Conservation (phyloP, 176 grass and related monocot genomes). For the Typha latifolia region DNA sequence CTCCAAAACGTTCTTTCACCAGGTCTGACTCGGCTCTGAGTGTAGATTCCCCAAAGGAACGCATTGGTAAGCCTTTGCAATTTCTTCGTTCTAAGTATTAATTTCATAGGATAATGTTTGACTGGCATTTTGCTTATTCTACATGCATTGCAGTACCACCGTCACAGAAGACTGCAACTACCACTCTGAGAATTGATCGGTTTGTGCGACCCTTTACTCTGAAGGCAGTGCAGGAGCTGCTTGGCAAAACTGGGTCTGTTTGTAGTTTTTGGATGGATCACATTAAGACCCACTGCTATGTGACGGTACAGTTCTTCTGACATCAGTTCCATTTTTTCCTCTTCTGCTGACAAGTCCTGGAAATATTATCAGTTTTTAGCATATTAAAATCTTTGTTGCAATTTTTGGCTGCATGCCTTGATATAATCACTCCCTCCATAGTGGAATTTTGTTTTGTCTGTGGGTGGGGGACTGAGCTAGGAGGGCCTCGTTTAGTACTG, state of each 20-base stretch:
- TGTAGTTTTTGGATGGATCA: slow-evolving; percentile 97
- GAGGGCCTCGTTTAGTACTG: not conserved
- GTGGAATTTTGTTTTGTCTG: not conserved
- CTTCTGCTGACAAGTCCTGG: not conserved
- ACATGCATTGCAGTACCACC: slow-evolving; percentile 56
- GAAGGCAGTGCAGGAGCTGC: slow-evolving; percentile 93
- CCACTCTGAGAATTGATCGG: slow-evolving; percentile 81
- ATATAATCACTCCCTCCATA: not conserved
- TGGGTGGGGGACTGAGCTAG: not conserved
- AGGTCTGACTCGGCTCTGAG: slow-evolving; percentile 67
- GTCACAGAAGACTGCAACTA: slow-evolving; percentile 57
- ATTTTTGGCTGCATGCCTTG: not conserved
- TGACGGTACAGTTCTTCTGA: slow-evolving; percentile 56
- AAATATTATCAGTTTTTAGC: not conserved
- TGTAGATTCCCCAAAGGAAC: slow-evolving; percentile 61
- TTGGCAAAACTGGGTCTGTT: slow-evolving; percentile 87
- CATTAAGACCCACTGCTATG: slow-evolving; percentile 99
- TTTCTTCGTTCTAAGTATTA: not conserved
- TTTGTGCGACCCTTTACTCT: slow-evolving; percentile 95
- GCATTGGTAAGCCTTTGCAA: slow-evolving; percentile 47
- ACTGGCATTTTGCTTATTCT: not conserved
- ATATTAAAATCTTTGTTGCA: not conserved
- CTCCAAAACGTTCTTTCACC: slow-evolving; percentile 46
- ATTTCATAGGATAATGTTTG: not conserved
- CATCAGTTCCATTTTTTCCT: not conserved